Evolutionary conservation across 2,329 filamentous ascomycete genomes (phyloP).

Genomic region (Aspergillus luchuensis): DNA sequence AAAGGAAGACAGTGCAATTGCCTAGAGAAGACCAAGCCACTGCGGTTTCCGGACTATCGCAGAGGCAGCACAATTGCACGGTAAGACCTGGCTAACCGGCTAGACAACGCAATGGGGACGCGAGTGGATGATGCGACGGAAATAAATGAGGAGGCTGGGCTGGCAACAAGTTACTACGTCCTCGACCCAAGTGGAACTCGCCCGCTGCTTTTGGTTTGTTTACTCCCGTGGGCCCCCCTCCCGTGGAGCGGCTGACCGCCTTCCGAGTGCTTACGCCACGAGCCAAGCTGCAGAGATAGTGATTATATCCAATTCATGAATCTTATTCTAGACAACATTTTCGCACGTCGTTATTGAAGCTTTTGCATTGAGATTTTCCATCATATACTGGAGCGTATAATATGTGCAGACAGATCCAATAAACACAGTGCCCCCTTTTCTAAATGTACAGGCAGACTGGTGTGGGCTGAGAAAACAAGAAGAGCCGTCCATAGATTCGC

Average conservation of each 20-base stretch:
- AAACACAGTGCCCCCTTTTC: neutral
- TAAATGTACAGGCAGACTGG: constrained; percentile 3
- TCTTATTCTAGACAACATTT: too few relatives aligned
- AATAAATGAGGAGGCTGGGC: constrained; percentile 27
- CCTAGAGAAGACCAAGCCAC: neutral
- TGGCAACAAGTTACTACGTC: constrained; percentile 11
- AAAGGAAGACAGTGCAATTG: neutral
- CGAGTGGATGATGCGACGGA: constrained; percentile 9
- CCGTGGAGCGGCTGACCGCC: constrained; percentile 21
- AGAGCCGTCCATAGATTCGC: constrained; percentile 5
- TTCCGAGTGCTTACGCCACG: neutral
- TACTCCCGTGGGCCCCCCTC: constrained; percentile 9
- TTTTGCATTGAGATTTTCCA: too few relatives aligned
- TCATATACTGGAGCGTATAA: neutral
- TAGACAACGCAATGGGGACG: neutral
- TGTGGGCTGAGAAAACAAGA: constrained; percentile 5
- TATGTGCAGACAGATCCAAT: constrained; percentile 6
- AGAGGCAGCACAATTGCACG: neutral
- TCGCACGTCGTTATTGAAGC: neutral
- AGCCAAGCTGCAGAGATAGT: neutral
- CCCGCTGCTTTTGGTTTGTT: constrained; percentile 20
- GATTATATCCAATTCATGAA: neutral
- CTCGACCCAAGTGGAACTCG: constrained; percentile 4
- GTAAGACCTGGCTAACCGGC: neutral
- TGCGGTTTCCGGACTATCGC: neutral